Conservation (phyloP, 1,139 yeast genomes). For the Hemisphaericaspora xylanilytica region DNA sequence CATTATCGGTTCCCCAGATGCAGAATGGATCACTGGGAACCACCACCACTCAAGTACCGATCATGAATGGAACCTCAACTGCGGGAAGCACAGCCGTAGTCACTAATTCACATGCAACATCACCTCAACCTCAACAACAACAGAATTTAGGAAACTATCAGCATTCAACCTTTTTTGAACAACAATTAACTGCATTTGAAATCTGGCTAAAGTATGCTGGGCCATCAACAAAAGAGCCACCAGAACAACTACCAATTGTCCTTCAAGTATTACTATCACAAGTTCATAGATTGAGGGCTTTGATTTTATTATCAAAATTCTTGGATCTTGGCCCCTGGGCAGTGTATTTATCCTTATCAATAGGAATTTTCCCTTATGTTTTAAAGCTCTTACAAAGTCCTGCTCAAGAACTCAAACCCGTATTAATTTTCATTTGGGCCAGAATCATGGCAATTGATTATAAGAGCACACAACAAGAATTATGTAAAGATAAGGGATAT, state of each 20-base stretch:
- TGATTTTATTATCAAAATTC: constrained; percentile 78
- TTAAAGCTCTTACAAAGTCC: constrained; percentile 88
- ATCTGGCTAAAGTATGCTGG: constrained; percentile 89
- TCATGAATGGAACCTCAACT: constrained; percentile 1
- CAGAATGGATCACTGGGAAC: constrained; percentile 2
- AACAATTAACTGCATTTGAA: constrained; percentile 93
- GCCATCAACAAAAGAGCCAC: constrained; percentile 79
- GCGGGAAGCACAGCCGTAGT: constrained; percentile 2
- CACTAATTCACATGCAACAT: constrained; percentile 5
- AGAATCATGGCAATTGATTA: constrained; percentile 95
- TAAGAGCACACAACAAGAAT: constrained; percentile 85
- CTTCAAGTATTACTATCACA: constrained; percentile 90
- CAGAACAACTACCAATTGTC: constrained; percentile 93
- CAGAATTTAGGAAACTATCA: constrained; percentile 53
- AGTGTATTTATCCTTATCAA: constrained; percentile 84
- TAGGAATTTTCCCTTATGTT: constrained; percentile 95
- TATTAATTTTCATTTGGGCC: constrained; percentile 95
- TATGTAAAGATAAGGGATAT: constrained; percentile 88
- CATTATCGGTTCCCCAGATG: constrained; percentile 3
- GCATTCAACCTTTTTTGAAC: constrained; percentile 92
- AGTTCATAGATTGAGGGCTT: constrained; percentile 87
- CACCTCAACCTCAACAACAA: constrained; percentile 12
- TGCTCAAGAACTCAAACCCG: constrained; percentile 93
- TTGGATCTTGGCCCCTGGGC: constrained; percentile 98
- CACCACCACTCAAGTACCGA: neutral